A percentile compares a stretch with the other conserved stretches of the same genome.
Evolutionary conservation across 2,329 filamentous ascomycete species (phyloP).

Genomic region (Xylariaceae sp.): DNA sequence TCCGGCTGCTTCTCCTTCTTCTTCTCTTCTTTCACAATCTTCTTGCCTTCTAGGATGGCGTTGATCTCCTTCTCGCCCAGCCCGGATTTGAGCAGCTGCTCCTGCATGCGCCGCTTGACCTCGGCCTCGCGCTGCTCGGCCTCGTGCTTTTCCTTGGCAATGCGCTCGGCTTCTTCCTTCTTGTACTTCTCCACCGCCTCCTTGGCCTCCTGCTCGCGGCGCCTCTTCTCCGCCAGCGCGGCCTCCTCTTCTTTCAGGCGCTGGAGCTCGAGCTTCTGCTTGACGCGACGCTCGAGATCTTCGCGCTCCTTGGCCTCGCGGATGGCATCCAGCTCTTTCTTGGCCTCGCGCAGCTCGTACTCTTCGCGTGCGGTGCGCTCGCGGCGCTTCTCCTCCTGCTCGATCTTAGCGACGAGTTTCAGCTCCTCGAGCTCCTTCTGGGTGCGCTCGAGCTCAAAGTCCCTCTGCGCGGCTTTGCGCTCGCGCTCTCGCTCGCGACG

Average conservation of each 20-base stretch:
- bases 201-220: constrained; percentile 41
- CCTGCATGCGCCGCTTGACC: constrained; percentile 50
- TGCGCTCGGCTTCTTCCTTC: constrained; percentile 42
- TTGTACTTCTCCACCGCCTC: constrained; percentile 49
- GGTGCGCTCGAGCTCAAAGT: constrained; percentile 31
- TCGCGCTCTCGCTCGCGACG: constrained; percentile 34
- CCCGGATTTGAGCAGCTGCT: constrained; percentile 53
- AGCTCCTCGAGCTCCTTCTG: constrained; percentile 38
- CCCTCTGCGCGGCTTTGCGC: constrained; percentile 34
- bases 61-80: constrained; percentile 54
- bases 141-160: constrained; percentile 41
- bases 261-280: constrained; percentile 46
- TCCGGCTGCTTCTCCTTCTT: constrained; percentile 10
- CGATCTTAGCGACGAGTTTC: constrained; percentile 34
- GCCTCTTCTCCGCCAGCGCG: constrained; percentile 39
- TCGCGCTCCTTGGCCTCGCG: constrained; percentile 40
- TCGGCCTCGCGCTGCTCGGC: constrained; percentile 47
- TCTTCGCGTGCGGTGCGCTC: constrained; percentile 38
- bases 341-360: constrained; percentile 30
- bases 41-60: constrained; percentile 45
- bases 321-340: constrained; percentile 32
- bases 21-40: constrained; percentile 46
- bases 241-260: constrained; percentile 43
- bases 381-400: constrained; percentile 38
- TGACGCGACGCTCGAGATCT: constrained; percentile 47